Evolutionary conservation across 768 basidiomycete genomes (phyloP), one percentile per base, ranked within the genome.

Genomic region (Pisolithus microcarpus): DNA sequence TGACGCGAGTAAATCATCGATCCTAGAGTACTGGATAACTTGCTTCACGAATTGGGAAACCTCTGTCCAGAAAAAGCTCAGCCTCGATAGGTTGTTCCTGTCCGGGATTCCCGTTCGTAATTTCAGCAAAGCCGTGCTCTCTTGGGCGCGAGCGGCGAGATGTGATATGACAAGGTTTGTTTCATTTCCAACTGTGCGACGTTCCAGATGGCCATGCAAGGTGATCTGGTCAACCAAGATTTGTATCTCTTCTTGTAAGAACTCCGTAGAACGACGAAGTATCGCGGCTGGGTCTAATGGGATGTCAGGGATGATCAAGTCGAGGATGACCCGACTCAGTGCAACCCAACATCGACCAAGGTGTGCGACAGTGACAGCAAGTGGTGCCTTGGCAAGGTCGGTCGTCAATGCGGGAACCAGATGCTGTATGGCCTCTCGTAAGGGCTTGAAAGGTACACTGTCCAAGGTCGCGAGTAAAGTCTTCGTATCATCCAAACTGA

Each of bases 271-370:
- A 44, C 71, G 77, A 46, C 71, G 74, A 49, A 81, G 74, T 31
- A 84, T 76, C 21, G 81, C 82, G 7, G 84, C 82, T 24, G 96
- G 96, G 64, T 99, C 96, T 45, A 97, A 69, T 2, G 94, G 91
- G 2, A 80, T 70, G 63, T 91, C 78, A 0, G 96, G 92, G 37
- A 98, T 74, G 61, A 85, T 85, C 18, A 94, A 75, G 4, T 84
- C 73, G 21, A 91, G 63, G 23, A 93, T 65, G 49, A 83, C 56
- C 16, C 73, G 74, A 42, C 79, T 75, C 45, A 88, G 61, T 1
- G 75, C 76, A 30, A 90, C 70, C 82, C 85, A 94, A 40, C 71
- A 65, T 18, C 62, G 62, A 10, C 77, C 80, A 7, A 78, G 47
- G 50, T 62, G 70, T 23, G 62, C 57, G 8, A 72, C 69, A 52